Evolutionary conservation across 352 stramenopile genomes (phyloP).

Genomic region (Blastocystis hominis): DNA sequence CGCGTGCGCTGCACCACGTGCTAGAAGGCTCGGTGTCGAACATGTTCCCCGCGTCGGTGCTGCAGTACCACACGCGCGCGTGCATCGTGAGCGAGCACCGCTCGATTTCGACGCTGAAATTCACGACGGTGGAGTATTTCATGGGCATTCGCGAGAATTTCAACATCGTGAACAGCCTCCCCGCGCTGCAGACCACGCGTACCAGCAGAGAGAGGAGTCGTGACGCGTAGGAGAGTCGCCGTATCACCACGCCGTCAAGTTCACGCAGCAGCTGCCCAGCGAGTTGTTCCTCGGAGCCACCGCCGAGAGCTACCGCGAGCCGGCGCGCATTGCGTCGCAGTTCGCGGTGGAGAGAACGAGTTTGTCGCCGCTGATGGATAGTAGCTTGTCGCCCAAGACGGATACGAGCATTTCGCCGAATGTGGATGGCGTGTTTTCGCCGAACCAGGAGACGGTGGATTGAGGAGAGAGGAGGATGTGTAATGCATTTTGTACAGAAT

Average conservation of each 20-base stretch:
- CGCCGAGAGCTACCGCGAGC: not conserved
- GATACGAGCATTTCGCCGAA: too few relatives aligned
- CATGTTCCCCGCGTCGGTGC: conserved; percentile 53
- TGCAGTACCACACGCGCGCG: conserved; percentile 44
- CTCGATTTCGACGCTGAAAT: conserved; percentile 45
- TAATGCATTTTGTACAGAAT: too few relatives aligned
- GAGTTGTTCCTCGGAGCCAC: not conserved
- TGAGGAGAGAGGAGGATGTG: too few relatives aligned
- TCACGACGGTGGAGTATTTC: conserved; percentile 54
- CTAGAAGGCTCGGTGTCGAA: conserved; percentile 40
- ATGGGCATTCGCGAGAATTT: conserved; percentile 47
- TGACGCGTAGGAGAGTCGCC: not conserved
- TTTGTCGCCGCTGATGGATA: not conserved
- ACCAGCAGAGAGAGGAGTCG: not conserved
- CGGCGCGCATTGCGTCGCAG: not conserved
- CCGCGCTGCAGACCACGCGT: not conserved
- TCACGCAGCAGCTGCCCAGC: not conserved
- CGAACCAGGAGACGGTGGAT: too few relatives aligned
- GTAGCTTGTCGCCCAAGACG: too few relatives aligned
- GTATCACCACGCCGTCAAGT: conserved; percentile 35
- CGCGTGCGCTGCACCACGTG: conserved; percentile 47
- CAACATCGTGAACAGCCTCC: conserved; percentile 31
- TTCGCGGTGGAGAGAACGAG: not conserved
- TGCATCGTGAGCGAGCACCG: conserved; percentile 20
- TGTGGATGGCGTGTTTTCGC: too few relatives aligned